Evolutionary conservation across 495 filamentous ascomycete species (phyloP).

Genomic region (Lasiosphaeria hispida): DNA sequence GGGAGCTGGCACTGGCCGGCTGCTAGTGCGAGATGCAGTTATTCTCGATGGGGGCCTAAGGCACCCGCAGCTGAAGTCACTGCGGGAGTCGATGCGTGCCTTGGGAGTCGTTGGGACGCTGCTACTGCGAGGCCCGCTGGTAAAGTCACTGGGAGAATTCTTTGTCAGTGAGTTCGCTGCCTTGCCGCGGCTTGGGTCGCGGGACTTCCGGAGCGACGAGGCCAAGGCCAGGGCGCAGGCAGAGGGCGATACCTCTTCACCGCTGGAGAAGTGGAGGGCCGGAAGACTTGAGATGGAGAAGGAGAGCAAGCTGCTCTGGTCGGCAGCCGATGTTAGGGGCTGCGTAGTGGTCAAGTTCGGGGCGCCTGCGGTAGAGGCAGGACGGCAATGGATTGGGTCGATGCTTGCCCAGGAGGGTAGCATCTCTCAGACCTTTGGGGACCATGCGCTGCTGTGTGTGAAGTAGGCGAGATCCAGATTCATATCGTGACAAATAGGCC

Average conservation of each 20-base stretch:
- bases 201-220: conserved; percentile 64
- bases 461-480: conserved; percentile 19
- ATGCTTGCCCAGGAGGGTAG: conserved; percentile 53
- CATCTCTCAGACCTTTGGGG: conserved; percentile 46
- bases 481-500: neutral
- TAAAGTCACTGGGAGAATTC: conserved; percentile 62
- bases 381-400: conserved; percentile 48
- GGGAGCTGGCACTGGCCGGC: conserved; percentile 43
- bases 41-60: conserved; percentile 60
- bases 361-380: conserved; percentile 49
- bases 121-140: conserved; percentile 72
- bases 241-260: conserved; percentile 26
- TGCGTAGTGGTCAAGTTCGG: conserved; percentile 88
- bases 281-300: conserved; percentile 51
- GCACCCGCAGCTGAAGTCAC: conserved; percentile 33
- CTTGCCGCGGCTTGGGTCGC: conserved; percentile 79
- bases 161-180: conserved; percentile 72
- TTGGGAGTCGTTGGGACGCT: conserved; percentile 76
- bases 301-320: conserved; percentile 70
- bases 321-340: conserved; percentile 75
- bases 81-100: conserved; percentile 60
- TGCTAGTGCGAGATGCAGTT: conserved; percentile 79
- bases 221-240: conserved; percentile 33
- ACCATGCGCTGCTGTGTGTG: conserved; percentile 53
- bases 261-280: conserved; percentile 42